Base-by-base conservation (phyloP, 768 basidiomycete genomes). In the Agrocybe chaxingu region DNA sequence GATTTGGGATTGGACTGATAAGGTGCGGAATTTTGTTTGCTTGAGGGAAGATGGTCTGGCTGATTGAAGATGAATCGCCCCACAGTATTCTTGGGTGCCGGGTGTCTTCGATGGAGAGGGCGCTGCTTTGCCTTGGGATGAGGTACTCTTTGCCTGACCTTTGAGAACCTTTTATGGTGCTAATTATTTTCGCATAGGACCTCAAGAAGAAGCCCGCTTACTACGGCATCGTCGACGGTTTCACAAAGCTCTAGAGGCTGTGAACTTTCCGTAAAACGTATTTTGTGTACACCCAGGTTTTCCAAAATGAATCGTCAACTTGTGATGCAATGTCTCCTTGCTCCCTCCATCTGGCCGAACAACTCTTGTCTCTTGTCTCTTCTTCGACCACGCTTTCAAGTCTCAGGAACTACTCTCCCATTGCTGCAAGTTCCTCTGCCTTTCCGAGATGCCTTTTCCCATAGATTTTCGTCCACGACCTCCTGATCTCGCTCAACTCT, bases 1-100 rank as follows among this genome's bases (percentile, higher is more conserved):
- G 0, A 59, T 71, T 37, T 73, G 72, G 72, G 74, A 72, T 47
- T 70, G 61, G 52, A 73, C 71, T 35, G 73, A 75, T 48, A 72
- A 72, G 61, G 57, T 59, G 18, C 10, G 47, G 13, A n/a, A 13
- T 8, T 16, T 19, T 30, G 19, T 47, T 35, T 43, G 18, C 24
- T 11, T 32, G 30, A 24, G 29, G 34, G 39, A 24, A 24, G 12
- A 45, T 47, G 29, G 35, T 41, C 32, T 18, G 10, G 45, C 42
- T 45, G 5, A 13, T 37, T n/a, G 16, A 16, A 1, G 16, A 16
- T 16, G 9, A n/a, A 13, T 18, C 48, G 18, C 37, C 3, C 34
- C 41, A 24, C 45, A 66, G 70, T 73, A 70, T 54, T 71, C 71
- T 46, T 74, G 71, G 70, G 61, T 72, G 11, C 70, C 70, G 7